These are phyloP conservation scores for Colletotrichum melonis DNA, from an alignment of 2,329 filamentous ascomycete genomes.

Conservation along the genomic window DNA sequence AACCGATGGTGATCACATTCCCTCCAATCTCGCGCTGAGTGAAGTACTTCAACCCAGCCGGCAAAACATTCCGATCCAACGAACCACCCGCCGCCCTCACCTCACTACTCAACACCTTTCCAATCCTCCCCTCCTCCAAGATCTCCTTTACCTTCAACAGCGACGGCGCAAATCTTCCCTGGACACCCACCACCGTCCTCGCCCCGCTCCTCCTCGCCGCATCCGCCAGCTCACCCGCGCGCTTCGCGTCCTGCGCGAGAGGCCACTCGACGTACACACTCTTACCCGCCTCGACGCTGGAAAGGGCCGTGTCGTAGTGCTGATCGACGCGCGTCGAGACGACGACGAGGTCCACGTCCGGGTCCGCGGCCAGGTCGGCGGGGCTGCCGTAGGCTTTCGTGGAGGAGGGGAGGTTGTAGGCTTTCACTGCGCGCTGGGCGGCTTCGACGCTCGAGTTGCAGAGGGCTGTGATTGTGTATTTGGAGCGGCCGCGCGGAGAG, in stretches of 20 bases:
- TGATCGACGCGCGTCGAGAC: slow-evolving; percentile 65
- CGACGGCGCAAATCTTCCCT: slow-evolving; percentile 59
- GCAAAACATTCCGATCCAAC: slow-evolving; percentile 49
- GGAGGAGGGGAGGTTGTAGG: slow-evolving; percentile 52
- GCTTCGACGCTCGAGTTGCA: slow-evolving; percentile 61
- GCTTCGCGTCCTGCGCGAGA: slow-evolving; percentile 55
- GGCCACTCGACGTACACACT: slow-evolving; percentile 69
- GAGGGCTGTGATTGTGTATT: slow-evolving; percentile 63
- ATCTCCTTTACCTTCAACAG: slow-evolving; percentile 57
- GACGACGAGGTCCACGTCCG: slow-evolving; percentile 65
- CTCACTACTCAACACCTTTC: slow-evolving; percentile 64
- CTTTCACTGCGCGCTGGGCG: slow-evolving; percentile 54
- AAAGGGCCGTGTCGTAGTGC: slow-evolving; percentile 57
- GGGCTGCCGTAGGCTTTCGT: slow-evolving; percentile 63
- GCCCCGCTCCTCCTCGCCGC: not conserved
- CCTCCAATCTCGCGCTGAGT: slow-evolving; percentile 59
- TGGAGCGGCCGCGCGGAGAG: slow-evolving; percentile 51
- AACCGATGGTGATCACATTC: slow-evolving; percentile 54
- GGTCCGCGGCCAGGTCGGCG: slow-evolving; percentile 58
- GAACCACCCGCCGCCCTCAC: slow-evolving; percentile 43
- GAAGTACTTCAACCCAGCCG: slow-evolving; percentile 57
- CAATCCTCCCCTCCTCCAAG: slow-evolving; percentile 57
- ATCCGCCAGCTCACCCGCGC: slow-evolving; percentile 54
- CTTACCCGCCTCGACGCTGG: slow-evolving; percentile 64
- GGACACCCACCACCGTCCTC: slow-evolving; percentile 59